phyloP scores from a whole-genome alignment of 257 asterid genomes.

The Echites panduratus region DNA sequence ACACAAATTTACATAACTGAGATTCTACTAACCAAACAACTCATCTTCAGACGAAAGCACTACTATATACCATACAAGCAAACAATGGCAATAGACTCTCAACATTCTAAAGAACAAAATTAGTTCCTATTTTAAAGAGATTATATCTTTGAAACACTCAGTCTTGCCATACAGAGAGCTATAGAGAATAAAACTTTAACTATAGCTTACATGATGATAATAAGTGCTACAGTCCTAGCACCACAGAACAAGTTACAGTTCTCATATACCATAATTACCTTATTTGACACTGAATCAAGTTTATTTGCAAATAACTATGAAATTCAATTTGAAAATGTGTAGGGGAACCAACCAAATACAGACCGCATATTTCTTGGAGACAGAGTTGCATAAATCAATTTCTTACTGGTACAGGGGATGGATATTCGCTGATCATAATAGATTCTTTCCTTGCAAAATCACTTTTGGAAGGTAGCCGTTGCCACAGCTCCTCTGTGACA shows the following conservation, averaged over 20 bases:
- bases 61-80: background rate
- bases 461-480: constrained; percentile 72
- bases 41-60: background rate
- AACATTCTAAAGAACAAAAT: background rate
- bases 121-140: background rate
- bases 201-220: background rate
- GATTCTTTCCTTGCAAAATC: constrained; percentile 67
- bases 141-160: background rate
- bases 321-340: background rate
- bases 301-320: background rate
- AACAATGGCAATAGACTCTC: background rate
- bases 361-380: background rate
- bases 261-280: background rate
- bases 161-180: background rate
- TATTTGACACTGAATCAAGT: background rate
- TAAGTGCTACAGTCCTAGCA: background rate
- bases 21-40: background rate
- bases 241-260: background rate
- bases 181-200: background rate
- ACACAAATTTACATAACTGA: background rate
- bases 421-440: constrained; percentile 76
- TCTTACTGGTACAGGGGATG: constrained; percentile 60
- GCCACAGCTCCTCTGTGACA: constrained; percentile 98
- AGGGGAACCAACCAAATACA: background rate
- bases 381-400: background rate